Base-by-base conservation (phyloP, 306 rosid species). In the Dalbergia cochinchinensis region DNA sequence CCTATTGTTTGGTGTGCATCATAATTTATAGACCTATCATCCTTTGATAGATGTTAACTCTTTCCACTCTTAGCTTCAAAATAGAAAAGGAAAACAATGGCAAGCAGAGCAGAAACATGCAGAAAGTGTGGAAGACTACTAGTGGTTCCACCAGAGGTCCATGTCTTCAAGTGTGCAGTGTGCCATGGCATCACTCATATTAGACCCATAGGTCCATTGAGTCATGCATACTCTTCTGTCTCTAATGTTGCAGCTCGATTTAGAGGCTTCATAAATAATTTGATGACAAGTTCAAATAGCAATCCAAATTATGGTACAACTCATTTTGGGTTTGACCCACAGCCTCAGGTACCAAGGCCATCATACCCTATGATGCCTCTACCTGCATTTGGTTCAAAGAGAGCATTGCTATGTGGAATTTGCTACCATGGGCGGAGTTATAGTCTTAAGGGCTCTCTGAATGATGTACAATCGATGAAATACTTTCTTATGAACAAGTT, bases 371-470 rank as follows among this genome's bases (percentile, higher is more conserved):
- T 81, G 69, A 65, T 19, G 10, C 64, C 71, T 71, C 78, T 79
- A 41, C 31, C 73, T 14, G 42, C 54, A 0, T 34, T 51, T 73
- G 93, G 91, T 33, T 76, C 84, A 67, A 87, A 79, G 83, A 14
- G 87, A 0, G 91, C 93, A 13, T 42, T 89, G 67, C 61, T 89
- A 4, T 87, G 91, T 73, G 93, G 91, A 79, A 84, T 89, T 5
- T 54, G 84, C 57, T 89, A 89, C 68, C 65, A 83, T 54, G 87
- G 88, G 0, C 31, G 7, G 45, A 81, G 84, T 8, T 37, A 73
- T 75, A 69, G 16, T 15, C 69, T 87, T 34, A 85, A 85, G 47
- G 91, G 91, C 44, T 65, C 81, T 15, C 61, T 83, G 18, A 88
- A 75, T 44, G 89, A 88, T 71, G 83, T 76, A 9, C 44, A 44